Evolutionary conservation across 495 filamentous ascomycete genomes (phyloP).

Genomic region (Podospora pseudopauciseta): DNA sequence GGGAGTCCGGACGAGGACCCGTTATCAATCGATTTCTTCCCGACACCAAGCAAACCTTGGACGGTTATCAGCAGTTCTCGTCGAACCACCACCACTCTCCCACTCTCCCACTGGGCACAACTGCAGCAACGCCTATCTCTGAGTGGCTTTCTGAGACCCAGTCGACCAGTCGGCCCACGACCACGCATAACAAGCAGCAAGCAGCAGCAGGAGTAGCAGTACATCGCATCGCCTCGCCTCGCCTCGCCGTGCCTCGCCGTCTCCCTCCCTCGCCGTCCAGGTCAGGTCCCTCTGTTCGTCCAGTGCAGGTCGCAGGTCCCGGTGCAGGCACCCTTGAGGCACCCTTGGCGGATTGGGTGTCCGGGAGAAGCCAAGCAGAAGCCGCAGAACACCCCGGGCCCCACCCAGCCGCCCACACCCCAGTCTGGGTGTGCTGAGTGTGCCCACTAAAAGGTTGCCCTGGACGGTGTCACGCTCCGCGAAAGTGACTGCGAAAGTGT

Average conservation of each 20-base stretch:
- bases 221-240: neutral
- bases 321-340: neutral
- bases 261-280: too few relatives aligned
- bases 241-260: neutral
- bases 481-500: neutral
- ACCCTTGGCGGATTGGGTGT: neutral
- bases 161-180: neutral
- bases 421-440: neutral
- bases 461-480: slow-evolving; percentile 5
- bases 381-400: neutral
- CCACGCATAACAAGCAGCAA: neutral
- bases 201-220: too few relatives aligned
- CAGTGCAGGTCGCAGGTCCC: neutral
- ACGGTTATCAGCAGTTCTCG: neutral
- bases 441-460: neutral
- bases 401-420: neutral
- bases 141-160: too few relatives aligned
- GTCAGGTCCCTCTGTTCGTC: neutral
- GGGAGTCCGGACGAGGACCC: neutral
- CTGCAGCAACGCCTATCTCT: neutral
- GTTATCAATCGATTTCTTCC: neutral
- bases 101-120: neutral
- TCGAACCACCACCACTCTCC: neutral
- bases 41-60: neutral
- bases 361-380: slow-evolving; percentile 1